Evolutionary conservation across 2,329 filamentous ascomycete genomes (phyloP).

Genomic region (Mariannaea sp.): DNA sequence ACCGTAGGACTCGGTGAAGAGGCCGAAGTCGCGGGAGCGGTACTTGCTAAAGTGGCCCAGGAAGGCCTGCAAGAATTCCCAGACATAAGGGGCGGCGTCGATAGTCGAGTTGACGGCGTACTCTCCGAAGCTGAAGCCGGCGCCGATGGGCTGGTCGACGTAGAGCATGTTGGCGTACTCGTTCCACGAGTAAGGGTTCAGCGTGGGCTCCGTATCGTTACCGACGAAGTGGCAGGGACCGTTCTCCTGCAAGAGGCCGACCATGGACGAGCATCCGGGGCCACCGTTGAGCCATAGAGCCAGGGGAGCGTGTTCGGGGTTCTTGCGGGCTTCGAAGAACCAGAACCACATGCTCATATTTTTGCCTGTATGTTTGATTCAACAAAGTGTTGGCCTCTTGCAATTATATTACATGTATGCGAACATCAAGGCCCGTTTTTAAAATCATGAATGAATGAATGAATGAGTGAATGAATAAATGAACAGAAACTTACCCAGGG

Average conservation of each 20-base stretch:
- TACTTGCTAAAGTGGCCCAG: slow-evolving; percentile 67
- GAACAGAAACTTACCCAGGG: slow-evolving; percentile 49
- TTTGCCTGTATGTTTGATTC: slow-evolving; percentile 16
- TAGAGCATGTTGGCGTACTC: slow-evolving; percentile 70
- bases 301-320: slow-evolving; percentile 47
- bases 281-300: slow-evolving; percentile 60
- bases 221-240: slow-evolving; percentile 74
- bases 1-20: slow-evolving; percentile 61
- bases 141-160: slow-evolving; percentile 63
- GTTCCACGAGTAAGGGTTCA: slow-evolving; percentile 67
- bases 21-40: slow-evolving; percentile 59
- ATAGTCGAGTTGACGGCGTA: slow-evolving; percentile 36
- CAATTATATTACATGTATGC: no score
- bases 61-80: slow-evolving; percentile 64
- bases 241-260: slow-evolving; percentile 65
- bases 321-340: slow-evolving; percentile 54
- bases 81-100: slow-evolving; percentile 47
- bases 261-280: slow-evolving; percentile 42
- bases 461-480: no score
- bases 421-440: no score
- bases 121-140: slow-evolving; percentile 39
- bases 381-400: not conserved
- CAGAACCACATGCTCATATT: slow-evolving; percentile 49
- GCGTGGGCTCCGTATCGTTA: slow-evolving; percentile 38
- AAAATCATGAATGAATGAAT: no score